Evolutionary conservation across 371 early-diverging fungal species (phyloP), one percentile per base, ranked within the genome.

Genomic region (Mortierella sp.): DNA sequence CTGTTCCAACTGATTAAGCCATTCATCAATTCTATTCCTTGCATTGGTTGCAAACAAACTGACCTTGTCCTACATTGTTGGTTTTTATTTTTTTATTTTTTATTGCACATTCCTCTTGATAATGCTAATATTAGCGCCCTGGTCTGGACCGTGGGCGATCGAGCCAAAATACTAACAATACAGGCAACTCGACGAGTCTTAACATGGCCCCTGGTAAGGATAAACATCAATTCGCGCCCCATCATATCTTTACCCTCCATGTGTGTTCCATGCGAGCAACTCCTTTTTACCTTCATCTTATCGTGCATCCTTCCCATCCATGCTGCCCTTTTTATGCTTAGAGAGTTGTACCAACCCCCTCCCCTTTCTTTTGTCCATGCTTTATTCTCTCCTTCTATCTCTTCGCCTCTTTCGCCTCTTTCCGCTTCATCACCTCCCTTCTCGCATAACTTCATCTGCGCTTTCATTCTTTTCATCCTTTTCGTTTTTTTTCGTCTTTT

Each of bases 61-160:
- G 51, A 64, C 32, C 64, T 64, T 64, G 64, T 64, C 64, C 64
- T 22, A 26, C 59, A 24, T 37, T 62, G 51, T 55, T 39, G n/a
- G 24, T 47, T 58, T 18, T 52, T 30, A 26, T 18, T 47, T 51
- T 24, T 52, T 47, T 47, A 32, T 51, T 30, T 22, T 32, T n/a
- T 57, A 49, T 47, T 32, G 8, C 47, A 58, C 47, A 24, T 9
- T 26, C 20, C n/a, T 62, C 37, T n/a, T 45, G 20, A 51, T 22
- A 43, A 16, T 62, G 2, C 28, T 9, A 61, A 45, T 18, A 12
- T 16, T 49, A 70, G 77, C 71, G 70, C 52, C 64, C 66, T 16
- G 71, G 67, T 10, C 30, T 67, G 8, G 67, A 68, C 49, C 67
- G 64, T 39, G 66, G 63, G 49, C 66, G 58, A 60, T 68, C 54